Base-by-base conservation (phyloP, 2,329 filamentous ascomycete species). In the Trichoderma gracile region DNA sequence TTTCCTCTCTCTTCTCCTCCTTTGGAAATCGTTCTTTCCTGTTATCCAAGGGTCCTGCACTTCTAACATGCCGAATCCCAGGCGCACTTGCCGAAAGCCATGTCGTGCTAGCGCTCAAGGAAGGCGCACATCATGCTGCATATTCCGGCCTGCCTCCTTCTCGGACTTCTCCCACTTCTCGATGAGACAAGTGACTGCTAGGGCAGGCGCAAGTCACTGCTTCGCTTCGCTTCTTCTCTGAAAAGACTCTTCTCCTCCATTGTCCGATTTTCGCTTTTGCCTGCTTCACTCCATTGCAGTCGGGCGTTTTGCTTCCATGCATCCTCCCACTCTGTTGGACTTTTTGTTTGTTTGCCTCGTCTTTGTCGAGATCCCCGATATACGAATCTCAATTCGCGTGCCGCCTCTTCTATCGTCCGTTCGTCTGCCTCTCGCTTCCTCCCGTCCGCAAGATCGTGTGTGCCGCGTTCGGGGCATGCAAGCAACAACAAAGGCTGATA, bases 101-200 rank as follows among this genome's bases (percentile, higher is more conserved):
- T 42, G 50, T 3, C 19, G 45, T 50, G 10, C 46, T 59, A 50
- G 56, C 21, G 27, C 25, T 27, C 7, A n/a, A 6, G 19, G 33
- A 59, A 50, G 56, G 56, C 30, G 46, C 33, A 19, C 21, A n/a
- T 50, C 17, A 14, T 49, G 46, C 56, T n/a, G n/a, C n/a, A n/a
- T n/a, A 50, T 43, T n/a, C 33, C 23, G 38, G 23, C 17, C 4
- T 15, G 5, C 8, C 42, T 43, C 15, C 3, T 52, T 19, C 33
- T 5, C 12, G 5, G 10, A 5, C 12, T 38, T 38, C 33, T 46
- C 1, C n/a, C 30, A 53, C 30, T 17, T 21, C 33, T 53, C 30
- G 6, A 33, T 19, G 27, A 30, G 49, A 33, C 10, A 33, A 38
- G 30, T 30, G 30, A 30, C 9, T 2, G 30, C 12, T 14, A 14